Conservation (phyloP, 805 yeast species). For the Candida arabinofermentans region DNA sequence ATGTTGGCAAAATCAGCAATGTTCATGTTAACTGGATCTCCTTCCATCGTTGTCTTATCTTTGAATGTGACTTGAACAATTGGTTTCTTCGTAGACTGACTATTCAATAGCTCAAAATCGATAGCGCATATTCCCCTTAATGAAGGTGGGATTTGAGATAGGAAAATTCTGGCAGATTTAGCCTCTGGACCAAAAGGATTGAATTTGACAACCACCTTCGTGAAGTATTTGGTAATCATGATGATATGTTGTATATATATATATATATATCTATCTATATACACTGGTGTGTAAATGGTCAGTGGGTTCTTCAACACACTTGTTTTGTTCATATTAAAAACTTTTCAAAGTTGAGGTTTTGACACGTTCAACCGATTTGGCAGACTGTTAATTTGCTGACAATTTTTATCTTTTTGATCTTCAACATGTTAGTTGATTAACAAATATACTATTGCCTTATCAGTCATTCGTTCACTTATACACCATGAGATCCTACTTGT, state of each 20-base stretch:
- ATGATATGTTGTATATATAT: background rate
- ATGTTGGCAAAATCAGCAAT: conserved; percentile 60
- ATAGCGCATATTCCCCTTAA: conserved; percentile 59
- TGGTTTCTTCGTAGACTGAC: conserved; percentile 46
- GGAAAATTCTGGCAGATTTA: conserved; percentile 72
- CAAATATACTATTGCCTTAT: too few species aligned
- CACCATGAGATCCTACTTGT: background rate
- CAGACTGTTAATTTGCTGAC: too few species aligned
- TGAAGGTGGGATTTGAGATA: conserved; percentile 76
- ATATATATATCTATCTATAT: background rate
- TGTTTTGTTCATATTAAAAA: too few species aligned
- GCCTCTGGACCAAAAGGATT: conserved; percentile 75
- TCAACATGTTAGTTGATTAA: too few species aligned
- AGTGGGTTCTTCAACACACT: too few species aligned
- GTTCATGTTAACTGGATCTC: conserved; percentile 56
- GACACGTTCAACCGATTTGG: too few species aligned
- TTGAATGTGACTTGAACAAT: conserved; percentile 72
- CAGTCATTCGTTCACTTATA: background rate
- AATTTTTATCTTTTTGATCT: too few species aligned
- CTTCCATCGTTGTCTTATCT: conserved; percentile 68
- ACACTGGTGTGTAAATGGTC: too few species aligned
- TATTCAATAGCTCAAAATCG: conserved; percentile 57
- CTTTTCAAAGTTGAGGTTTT: too few species aligned
- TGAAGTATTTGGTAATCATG: conserved; percentile 90
- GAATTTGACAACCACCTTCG: conserved; percentile 71